Evolutionary conservation across 768 basidiomycete species (phyloP), one percentile per base, ranked within the genome.

Genomic region (Leccinum uliginosum): DNA sequence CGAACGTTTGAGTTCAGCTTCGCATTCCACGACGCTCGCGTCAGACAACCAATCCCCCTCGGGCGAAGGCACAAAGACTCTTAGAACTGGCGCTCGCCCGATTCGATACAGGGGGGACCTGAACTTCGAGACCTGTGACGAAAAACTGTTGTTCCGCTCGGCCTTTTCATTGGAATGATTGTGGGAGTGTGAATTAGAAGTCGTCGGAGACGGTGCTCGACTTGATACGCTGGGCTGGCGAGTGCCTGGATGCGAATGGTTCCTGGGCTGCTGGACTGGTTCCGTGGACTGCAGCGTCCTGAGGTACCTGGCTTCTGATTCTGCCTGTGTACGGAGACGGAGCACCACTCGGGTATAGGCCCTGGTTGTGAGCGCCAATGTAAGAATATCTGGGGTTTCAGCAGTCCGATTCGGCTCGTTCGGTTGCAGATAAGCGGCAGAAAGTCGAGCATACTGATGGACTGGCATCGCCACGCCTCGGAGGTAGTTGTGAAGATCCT

Each of bases 1-100:
- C 9, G 65, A 63, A 11, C 82, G 76, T 60, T 82, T 83, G 61
- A 89, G 77, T 74, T 94, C 92, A 1, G 80, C 82, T 69, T 94
- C 92, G 67, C 91, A 93, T 63, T 88, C 86, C 54, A 91, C 64
- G 19, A 94, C 84, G 56, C 89, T 87, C 61, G 82, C 78, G 69
- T 93, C 91, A 10, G 86, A 87, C 47, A 94, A 74, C 91, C 91
- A 94, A 60, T 88, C 86, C 7, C 91, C 91, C 53, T 91, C 90
- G 0, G 88, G 88, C 9, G 87, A 90, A 19, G 91, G 92, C 4
- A 94, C 88, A 64, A 92, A 93, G 34, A 91, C 88, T 21, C 89
- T 76, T 59, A 93, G 65, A 19, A 93, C 74, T 23, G 90, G 89
- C 3, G 92, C 91, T 14, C 90, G 85, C 15, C 85, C 80, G 9